phyloP scores from a whole-genome alignment of 1,284 basidiomycete species.

The Inonotus hispidus region DNA sequence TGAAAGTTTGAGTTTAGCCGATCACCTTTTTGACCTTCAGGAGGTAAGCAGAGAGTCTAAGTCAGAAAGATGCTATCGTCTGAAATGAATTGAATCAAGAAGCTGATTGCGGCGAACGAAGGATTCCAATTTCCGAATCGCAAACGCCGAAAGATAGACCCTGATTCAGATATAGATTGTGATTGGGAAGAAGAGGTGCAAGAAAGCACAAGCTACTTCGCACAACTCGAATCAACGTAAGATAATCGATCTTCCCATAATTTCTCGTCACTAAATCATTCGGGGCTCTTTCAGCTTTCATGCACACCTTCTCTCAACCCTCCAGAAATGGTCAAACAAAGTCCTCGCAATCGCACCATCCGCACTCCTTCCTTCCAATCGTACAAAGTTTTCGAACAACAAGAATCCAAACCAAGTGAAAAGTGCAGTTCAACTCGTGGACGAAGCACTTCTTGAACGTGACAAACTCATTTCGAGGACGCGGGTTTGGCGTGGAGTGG shows the following conservation, averaged over 20 bases:
- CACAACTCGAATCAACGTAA: constrained; percentile 53
- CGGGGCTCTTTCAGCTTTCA: constrained; percentile 48
- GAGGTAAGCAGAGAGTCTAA: constrained; percentile 36
- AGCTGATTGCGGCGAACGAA: constrained; percentile 43
- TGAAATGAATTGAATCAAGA: constrained; percentile 29
- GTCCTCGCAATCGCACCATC: constrained; percentile 84
- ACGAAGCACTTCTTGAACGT: constrained; percentile 59
- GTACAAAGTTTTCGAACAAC: constrained; percentile 52
- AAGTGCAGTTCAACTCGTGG: constrained; percentile 54
- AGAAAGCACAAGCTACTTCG: constrained; percentile 40
- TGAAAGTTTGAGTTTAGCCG: constrained; percentile 53
- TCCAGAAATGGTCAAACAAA: constrained; percentile 90
- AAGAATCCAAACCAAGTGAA: constrained; percentile 38
- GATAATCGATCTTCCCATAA: constrained; percentile 23
- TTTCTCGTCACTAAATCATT: constrained; percentile 11
- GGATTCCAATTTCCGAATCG: constrained; percentile 44
- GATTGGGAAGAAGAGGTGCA: constrained; percentile 39
- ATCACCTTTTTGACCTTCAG: constrained; percentile 66
- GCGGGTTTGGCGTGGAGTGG: constrained; percentile 44
- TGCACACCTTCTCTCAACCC: constrained; percentile 64
- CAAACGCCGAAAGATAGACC: constrained; percentile 50
- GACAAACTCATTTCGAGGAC: constrained; percentile 55
- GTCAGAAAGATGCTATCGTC: background rate
- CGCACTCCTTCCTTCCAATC: constrained; percentile 63
- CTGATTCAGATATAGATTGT: constrained; percentile 21